Base-by-base conservation (phyloP, 164 flowering plant genomes). In the Buxus sempervirens region DNA sequence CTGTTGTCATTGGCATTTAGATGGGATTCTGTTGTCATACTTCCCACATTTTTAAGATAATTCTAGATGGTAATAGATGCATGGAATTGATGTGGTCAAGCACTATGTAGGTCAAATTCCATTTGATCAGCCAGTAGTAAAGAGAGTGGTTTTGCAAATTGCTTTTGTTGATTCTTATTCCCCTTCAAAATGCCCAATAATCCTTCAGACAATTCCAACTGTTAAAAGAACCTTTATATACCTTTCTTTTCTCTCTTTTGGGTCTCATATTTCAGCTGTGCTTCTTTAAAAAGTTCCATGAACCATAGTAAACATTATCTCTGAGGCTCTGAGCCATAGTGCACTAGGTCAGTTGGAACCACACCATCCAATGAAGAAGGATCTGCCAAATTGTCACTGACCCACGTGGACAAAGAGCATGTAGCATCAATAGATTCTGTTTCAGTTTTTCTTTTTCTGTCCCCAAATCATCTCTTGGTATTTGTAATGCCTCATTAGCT, bases 341-440 rank as follows among this genome's bases (percentile, higher is more conserved):
- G 10, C 38, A 38, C 54, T 23, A 56, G 38, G 56, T 56, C 62
- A 56, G 53, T 57, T 66, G 69, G 26, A 42, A 56, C 69, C 69
- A 66, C 22, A 21, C 38, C 28, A 60, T 23, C 9, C n/a, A n/a
- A n/a, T n/a, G n/a, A n/a, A n/a, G n/a, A n/a, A n/a, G n/a, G n/a
- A n/a, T n/a, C n/a, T n/a, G 4, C 16, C 24, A 22, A 26, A n/a
- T n/a, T n/a, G n/a, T 53, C 12, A 49, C 26, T 64, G 38, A 58
- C 5, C 58, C 58, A 49, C 42, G 27, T 16, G 21, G 23, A 21
- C 41, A 65, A 10, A 8, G 20, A 54, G 58, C 67, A 27, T n/a
- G n/a, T 49, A 49, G 56, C 56, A 49, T 48, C 66, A 3, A 22
- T 22, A 12, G 36, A 19, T 49, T 32, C 36, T 23, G 45, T 21